Conservation (phyloP, 345 rosid genomes). For the Melaleuca quinquenervia region DNA sequence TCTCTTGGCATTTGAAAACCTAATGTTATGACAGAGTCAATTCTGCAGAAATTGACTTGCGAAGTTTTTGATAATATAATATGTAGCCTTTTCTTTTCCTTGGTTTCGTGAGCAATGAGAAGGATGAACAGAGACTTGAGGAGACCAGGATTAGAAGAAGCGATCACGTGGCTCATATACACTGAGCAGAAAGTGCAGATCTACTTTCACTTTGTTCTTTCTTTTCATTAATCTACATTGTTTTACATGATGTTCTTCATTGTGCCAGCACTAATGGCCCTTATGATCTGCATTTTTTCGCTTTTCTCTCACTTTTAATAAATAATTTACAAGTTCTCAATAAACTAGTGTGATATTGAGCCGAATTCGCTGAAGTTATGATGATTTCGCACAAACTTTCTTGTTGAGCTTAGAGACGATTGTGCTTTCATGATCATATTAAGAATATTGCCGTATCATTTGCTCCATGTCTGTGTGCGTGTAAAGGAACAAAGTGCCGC, state of each 20-base stretch:
- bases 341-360: not conserved
- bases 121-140: not conserved
- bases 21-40: not conserved
- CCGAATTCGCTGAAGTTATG: not conserved
- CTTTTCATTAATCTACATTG: not conserved
- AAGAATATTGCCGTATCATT: not conserved
- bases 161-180: not conserved
- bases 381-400: not conserved
- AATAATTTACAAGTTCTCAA: not conserved
- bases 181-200: not conserved
- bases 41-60: not conserved
- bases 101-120: not conserved
- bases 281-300: not conserved
- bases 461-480: not conserved
- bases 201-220: not conserved
- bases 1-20: not conserved
- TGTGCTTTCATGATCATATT: not conserved
- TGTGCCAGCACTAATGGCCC: not conserved
- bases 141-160: not conserved
- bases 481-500: not conserved
- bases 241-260: not conserved
- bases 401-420: not conserved
- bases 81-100: not conserved
- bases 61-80: not conserved
- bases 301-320: not conserved